Evolutionary conservation across 306 rosid species (phyloP).

Genomic region (Trifolium dubium): DNA sequence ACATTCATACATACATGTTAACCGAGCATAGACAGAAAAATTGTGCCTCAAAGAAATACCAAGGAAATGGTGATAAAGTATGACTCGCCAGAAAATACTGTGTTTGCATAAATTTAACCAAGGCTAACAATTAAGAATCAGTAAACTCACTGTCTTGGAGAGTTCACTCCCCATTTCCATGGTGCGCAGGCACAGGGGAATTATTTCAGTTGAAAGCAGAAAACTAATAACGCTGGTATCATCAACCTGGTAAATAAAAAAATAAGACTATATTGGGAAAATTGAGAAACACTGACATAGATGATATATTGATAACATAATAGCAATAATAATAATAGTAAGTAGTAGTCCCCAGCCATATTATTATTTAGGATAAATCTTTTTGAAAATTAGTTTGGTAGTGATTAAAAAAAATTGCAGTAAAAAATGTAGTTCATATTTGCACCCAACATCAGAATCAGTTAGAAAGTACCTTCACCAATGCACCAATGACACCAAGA

Average conservation of each 20-base stretch:
- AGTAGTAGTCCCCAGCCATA: background rate
- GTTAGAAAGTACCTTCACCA: slow-evolving; percentile 81
- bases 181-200: slow-evolving; percentile 90
- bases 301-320: background rate
- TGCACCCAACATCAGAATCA: slow-evolving; percentile 32
- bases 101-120: slow-evolving; percentile 1
- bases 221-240: slow-evolving; percentile 92
- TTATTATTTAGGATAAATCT: background rate
- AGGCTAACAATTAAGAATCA: slow-evolving; percentile 39
- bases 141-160: slow-evolving; percentile 89
- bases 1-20: background rate
- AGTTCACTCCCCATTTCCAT: slow-evolving; percentile 99
- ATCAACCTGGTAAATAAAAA: slow-evolving; percentile 70
- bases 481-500: slow-evolving; percentile 96
- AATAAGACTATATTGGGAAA: slow-evolving; percentile 19
- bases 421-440: slow-evolving; percentile 15
- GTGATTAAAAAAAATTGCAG: background rate
- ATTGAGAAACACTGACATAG: background rate
- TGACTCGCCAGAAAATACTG: slow-evolving; percentile 5
- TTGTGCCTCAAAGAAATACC: slow-evolving; percentile 7
- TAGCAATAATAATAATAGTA: background rate
- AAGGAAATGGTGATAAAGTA: slow-evolving; percentile 11
- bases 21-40: slow-evolving; percentile 6
- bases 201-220: slow-evolving; percentile 93
- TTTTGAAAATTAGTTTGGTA: background rate